Conservation (phyloP, 257 asterid genomes). For the Solanum ahanhuiri region DNA sequence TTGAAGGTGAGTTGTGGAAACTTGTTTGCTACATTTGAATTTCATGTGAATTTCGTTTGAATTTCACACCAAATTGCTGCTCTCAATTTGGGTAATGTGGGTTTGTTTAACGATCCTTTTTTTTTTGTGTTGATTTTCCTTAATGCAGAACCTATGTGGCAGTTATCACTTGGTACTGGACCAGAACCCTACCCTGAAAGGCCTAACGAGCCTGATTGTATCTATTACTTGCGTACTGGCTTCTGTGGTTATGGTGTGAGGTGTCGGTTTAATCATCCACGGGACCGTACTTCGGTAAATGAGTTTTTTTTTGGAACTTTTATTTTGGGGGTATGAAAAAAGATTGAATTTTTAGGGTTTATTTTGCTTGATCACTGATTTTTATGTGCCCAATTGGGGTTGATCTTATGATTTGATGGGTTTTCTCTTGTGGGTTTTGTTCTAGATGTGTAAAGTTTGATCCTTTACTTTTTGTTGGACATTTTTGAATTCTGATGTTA, state of each 20-base stretch:
- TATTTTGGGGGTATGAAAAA: neutral
- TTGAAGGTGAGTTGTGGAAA: slow-evolving; percentile 43
- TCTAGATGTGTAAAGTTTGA: neutral
- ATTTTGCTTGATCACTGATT: slow-evolving; percentile 27
- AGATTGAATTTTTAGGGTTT: neutral
- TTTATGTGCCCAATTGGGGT: slow-evolving; percentile 2
- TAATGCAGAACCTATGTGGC: slow-evolving; percentile 98
- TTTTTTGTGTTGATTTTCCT: slow-evolving; percentile 12
- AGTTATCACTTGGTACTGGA: slow-evolving; percentile 55
- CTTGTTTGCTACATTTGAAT: slow-evolving; percentile 23
- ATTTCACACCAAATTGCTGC: slow-evolving; percentile 3
- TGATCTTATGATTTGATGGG: slow-evolving; percentile 9
- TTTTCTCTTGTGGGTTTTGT: slow-evolving; percentile 2
- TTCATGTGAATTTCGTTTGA: slow-evolving; percentile 34
- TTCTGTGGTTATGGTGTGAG: slow-evolving; percentile 83
- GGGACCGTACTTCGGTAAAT: slow-evolving; percentile 50
- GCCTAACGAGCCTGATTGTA: slow-evolving; percentile 80
- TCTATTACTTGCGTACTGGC: slow-evolving; percentile 82
- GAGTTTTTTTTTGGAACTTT: neutral
- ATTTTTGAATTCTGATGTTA: neutral
- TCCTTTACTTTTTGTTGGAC: neutral
- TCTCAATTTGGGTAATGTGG: slow-evolving; percentile 8
- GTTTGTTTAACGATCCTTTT: neutral
- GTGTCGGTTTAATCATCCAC: slow-evolving; percentile 97
- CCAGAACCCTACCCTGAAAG: slow-evolving; percentile 78